Percentiles rank a stretch among this genome's conserved stretches.
phyloP scores from a whole-genome alignment of 2,329 filamentous ascomycete genomes.

The Pezicula rhizophila region DNA sequence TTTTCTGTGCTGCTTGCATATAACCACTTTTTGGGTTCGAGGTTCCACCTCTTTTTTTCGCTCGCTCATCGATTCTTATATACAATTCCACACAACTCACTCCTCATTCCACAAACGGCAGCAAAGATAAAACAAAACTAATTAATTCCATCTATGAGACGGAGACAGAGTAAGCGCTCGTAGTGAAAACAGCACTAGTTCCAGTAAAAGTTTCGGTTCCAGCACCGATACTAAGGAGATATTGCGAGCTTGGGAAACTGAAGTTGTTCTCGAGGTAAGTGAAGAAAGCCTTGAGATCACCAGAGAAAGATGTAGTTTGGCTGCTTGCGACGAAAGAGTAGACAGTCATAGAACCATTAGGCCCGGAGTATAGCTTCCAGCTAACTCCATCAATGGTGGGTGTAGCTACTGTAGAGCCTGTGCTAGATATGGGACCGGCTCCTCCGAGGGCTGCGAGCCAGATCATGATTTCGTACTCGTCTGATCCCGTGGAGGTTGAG shows the following conservation, averaged over 20 bases:
- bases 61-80: too few relatives aligned
- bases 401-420: constrained; percentile 46
- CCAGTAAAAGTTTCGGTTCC: constrained; percentile 53
- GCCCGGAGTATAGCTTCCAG: constrained; percentile 57
- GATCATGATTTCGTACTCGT: constrained; percentile 61
- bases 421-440: constrained; percentile 49
- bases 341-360: constrained; percentile 53
- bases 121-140: too few relatives aligned
- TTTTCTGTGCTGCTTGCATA: constrained; percentile 28
- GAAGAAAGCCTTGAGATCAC: constrained; percentile 52
- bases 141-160: neutral
- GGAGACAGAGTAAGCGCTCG: constrained; percentile 27
- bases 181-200: constrained; percentile 36
- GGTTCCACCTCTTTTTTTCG: too few relatives aligned
- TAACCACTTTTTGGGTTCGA: too few relatives aligned
- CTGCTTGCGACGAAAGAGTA: constrained; percentile 51
- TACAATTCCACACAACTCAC: neutral
- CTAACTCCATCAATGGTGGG: constrained; percentile 44
- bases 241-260: constrained; percentile 42
- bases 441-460: constrained; percentile 53
- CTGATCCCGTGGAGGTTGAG: constrained; percentile 35
- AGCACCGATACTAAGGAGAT: constrained; percentile 45
- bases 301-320: constrained; percentile 45
- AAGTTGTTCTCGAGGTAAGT: constrained; percentile 46
- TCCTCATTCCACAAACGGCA: neutral